phyloP scores from a whole-genome alignment of 108 stramenopile genomes.

The Fragilaria crotonensis region DNA sequence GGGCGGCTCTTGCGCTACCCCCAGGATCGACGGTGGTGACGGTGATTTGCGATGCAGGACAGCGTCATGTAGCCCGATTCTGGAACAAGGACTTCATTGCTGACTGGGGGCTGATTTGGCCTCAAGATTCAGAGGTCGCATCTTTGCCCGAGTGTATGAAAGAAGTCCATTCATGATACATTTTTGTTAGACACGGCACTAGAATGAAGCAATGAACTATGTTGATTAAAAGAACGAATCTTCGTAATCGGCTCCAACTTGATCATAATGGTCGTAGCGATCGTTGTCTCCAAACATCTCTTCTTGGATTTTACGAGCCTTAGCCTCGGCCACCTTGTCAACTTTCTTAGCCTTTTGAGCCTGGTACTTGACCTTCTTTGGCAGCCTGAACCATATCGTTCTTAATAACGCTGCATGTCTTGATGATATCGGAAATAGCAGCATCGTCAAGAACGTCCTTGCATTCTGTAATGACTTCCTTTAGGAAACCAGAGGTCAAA shows the following conservation, averaged over 20 bases:
- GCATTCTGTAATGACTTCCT: constrained; percentile 68
- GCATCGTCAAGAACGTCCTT: constrained; percentile 82
- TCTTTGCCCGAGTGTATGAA: background rate
- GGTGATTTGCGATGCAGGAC: constrained; percentile 88
- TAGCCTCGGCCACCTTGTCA: constrained; percentile 73
- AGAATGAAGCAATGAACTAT: too few relatives aligned
- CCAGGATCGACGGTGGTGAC: constrained; percentile 70
- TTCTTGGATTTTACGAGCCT: constrained; percentile 60
- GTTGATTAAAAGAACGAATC: constrained; percentile 77
- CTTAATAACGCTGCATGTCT: constrained; percentile 84
- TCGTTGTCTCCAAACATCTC: constrained; percentile 87
- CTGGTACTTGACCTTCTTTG: constrained; percentile 84
- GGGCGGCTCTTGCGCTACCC: constrained; percentile 49
- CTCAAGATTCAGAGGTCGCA: constrained; percentile 22
- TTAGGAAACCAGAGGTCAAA: constrained; percentile 66
- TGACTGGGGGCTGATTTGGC: constrained; percentile 74
- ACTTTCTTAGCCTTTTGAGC: constrained; percentile 83
- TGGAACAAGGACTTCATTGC: constrained; percentile 83
- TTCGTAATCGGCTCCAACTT: constrained; percentile 77
- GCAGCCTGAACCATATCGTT: constrained; percentile 84
- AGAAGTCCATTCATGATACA: background rate
- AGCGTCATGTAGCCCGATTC: constrained; percentile 79
- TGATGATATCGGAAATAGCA: constrained; percentile 84
- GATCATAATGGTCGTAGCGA: constrained; percentile 78
- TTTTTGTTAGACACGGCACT: too few relatives aligned